Evolutionary conservation across 208 protist species (phyloP).

Genomic region (Giardia muris): DNA sequence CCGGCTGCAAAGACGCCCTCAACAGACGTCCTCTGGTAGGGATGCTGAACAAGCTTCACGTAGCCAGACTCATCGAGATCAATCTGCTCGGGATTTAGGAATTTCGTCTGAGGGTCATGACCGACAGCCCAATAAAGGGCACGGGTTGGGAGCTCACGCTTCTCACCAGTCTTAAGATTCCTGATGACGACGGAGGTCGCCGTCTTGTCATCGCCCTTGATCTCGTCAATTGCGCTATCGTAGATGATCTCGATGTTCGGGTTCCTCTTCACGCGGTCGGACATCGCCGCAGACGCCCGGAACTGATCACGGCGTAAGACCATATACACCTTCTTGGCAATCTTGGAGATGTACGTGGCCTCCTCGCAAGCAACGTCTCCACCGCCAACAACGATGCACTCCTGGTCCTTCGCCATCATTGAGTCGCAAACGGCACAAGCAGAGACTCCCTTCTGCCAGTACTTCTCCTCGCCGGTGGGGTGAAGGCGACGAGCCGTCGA

Average conservation of each 20-base stretch:
- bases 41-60: neutral
- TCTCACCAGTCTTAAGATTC: slow-evolving; percentile 19
- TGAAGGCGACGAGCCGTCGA: slow-evolving; percentile 3
- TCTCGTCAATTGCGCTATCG: slow-evolving; percentile 9
- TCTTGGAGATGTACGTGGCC: neutral
- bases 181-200: neutral
- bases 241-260: slow-evolving; percentile 19
- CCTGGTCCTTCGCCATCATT: slow-evolving; percentile 22
- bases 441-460: slow-evolving; percentile 29
- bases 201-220: neutral
- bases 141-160: neutral
- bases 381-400: slow-evolving; percentile 16
- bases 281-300: slow-evolving; percentile 25
- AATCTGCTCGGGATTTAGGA: neutral
- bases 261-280: neutral
- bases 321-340: neutral
- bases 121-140: slow-evolving; percentile 27
- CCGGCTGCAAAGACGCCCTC: slow-evolving; percentile 16
- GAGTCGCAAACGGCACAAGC: slow-evolving; percentile 29
- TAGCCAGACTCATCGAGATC: slow-evolving; percentile 11
- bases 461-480: neutral
- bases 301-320: slow-evolving; percentile 18
- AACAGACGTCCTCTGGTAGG: neutral
- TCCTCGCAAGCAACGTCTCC: slow-evolving; percentile 28
- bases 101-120: slow-evolving; percentile 1